Conservation (phyloP, 495 filamentous ascomycete genomes). For the Hypoxylon fragiforme region DNA sequence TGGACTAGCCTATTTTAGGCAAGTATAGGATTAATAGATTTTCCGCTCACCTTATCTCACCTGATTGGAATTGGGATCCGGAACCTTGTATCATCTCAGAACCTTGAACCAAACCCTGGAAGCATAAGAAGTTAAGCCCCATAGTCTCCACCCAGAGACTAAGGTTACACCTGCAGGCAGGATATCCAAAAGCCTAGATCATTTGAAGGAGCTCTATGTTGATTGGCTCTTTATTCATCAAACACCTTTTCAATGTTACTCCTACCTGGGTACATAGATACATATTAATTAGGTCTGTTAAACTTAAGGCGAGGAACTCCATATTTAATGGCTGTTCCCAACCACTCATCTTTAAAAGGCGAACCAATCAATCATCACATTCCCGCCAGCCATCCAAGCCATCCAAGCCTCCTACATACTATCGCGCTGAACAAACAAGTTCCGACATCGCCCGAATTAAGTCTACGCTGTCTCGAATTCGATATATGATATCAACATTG, state of each 20-base stretch:
- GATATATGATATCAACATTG: too few species aligned
- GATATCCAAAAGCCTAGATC: slow-evolving; percentile 13
- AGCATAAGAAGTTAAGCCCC: too few species aligned
- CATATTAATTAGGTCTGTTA: slow-evolving; percentile 6
- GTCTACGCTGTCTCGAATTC: too few species aligned
- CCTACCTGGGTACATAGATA: too few species aligned
- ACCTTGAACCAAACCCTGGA: too few species aligned
- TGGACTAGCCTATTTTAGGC: slow-evolving; percentile 8
- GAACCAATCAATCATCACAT: not conserved
- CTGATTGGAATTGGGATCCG: too few species aligned
- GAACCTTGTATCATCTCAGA: too few species aligned
- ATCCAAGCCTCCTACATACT: not conserved
- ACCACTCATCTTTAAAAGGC: slow-evolving; percentile 12
- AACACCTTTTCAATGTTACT: too few species aligned
- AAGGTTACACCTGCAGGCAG: too few species aligned
- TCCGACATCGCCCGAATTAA: slow-evolving; percentile 36
- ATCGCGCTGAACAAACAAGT: too few species aligned
- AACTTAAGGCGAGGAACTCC: slow-evolving; percentile 25
- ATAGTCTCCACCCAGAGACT: too few species aligned
- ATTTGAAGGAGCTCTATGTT: not conserved
- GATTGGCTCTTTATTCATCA: slow-evolving; percentile 21
- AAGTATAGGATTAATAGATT: slow-evolving; percentile 32
- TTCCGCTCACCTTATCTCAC: too few species aligned
- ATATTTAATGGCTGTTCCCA: slow-evolving; percentile 2
- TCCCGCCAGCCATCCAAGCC: slow-evolving; percentile 9